Base-by-base conservation (phyloP, 225 moss, liverwort and hornwort genomes). In the Physcomitrium patens region DNA sequence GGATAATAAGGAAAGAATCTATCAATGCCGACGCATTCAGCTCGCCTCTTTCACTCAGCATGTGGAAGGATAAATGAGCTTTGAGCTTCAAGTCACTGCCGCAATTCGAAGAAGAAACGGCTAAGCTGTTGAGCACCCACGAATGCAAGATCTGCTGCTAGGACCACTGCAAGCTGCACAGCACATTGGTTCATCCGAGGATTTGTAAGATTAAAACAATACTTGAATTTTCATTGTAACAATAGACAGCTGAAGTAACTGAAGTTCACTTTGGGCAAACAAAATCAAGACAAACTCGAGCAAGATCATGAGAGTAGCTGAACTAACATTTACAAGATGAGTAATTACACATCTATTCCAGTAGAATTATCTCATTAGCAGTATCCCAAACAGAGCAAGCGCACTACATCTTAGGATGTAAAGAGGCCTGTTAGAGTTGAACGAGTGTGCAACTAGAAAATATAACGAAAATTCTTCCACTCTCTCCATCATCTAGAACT, bases 101-200 rank as follows among this genome's bases (percentile, higher is more conserved):
- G 77, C 82, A 84, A 79, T 65, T 87, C 79, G 17, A 61, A 66
- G 69, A 87, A 87, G 61, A 87, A 72, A 46, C 72, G 87, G 72
- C 84, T 82, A 19, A 94, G 78, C 66, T 96, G 94, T 69, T 95
- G 99, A 75, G 90, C 87, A 71, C 99, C 95, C 46, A 99, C 18
- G 27, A 99, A 89, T 9, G 91, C 75, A 44, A 93, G 78, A 77
- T 99, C 95, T 27, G 77, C 90, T 15, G 89, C 89, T 56, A 93
- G 64, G 31, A 99, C 86, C 83, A 95, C 77, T 18, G 73, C 92
- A 79, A 94, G 85, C 94, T 92, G 92, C 83, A 55, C 47, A 80
- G 73, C 63, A 72, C 12, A 62, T 48, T 60, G 56, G 43, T 18
- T 10, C 31, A 64, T 69, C 53, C 56, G 47, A 47, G 46, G 20